Percentiles rank a stretch among this genome's conserved stretches.
These are phyloP conservation scores for Gorgonomyces haynaldii DNA, from an alignment of 192 early-diverging fungal genomes.

Conservation along the genomic window DNA sequence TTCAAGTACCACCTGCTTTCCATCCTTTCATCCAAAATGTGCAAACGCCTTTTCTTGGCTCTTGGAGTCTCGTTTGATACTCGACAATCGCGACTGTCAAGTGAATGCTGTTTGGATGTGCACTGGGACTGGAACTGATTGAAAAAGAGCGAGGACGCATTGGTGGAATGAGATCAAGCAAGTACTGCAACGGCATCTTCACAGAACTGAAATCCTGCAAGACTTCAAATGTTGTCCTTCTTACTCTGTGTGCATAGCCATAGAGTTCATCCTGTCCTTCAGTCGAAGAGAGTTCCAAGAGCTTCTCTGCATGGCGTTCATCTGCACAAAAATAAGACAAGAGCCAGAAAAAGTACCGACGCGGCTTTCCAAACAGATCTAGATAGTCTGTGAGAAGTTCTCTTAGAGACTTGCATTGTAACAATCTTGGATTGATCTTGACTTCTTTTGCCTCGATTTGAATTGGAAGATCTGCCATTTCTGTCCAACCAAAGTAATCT, in stretches of 20 bases:
- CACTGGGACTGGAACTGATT: constrained; percentile 58
- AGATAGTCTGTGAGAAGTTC: constrained; percentile 62
- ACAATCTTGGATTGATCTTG: constrained; percentile 38
- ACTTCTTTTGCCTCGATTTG: constrained; percentile 38
- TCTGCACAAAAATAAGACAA: constrained; percentile 64
- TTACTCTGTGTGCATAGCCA: constrained; percentile 68
- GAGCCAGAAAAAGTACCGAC: constrained; percentile 85
- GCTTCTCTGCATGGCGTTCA: constrained; percentile 57
- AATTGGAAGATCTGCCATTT: constrained; percentile 50
- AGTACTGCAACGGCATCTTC: constrained; percentile 59
- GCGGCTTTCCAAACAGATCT: constrained; percentile 76
- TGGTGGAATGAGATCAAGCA: constrained; percentile 73
- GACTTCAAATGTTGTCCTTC: constrained; percentile 73
- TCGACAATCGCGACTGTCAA: constrained; percentile 76
- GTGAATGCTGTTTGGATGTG: constrained; percentile 43
- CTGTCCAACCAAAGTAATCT: constrained; percentile 55
- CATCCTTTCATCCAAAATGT: constrained; percentile 58
- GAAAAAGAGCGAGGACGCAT: constrained; percentile 76
- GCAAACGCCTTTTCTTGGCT: constrained; percentile 67
- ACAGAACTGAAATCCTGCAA: constrained; percentile 73
- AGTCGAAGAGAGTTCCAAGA: constrained; percentile 65
- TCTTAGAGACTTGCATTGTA: constrained; percentile 54
- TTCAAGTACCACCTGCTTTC: constrained; percentile 21
- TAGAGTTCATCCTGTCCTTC: constrained; percentile 82
- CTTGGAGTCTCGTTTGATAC: constrained; percentile 70